A percentile compares a stretch with the other conserved stretches of the same genome.
phyloP scores from a whole-genome alignment of 352 stramenopile genomes.

The Phytophthora parvispora region DNA sequence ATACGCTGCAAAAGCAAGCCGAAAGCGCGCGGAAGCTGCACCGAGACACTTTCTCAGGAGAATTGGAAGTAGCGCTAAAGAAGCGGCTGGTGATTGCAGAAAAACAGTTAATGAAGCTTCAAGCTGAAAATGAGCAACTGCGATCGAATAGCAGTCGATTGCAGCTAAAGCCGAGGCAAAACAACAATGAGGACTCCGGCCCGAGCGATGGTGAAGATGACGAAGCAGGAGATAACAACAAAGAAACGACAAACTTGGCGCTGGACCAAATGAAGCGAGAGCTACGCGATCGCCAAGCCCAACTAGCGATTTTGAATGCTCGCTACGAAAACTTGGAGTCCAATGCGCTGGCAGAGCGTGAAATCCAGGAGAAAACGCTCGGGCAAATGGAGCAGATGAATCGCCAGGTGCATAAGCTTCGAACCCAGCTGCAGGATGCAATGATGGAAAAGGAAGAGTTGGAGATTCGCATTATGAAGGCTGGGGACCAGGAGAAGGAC shows the following conservation, averaged over 20 bases:
- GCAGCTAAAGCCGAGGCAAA: conserved; percentile 12
- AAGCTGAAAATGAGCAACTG: conserved; percentile 78
- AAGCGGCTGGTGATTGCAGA: conserved; percentile 73
- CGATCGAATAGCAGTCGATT: conserved; percentile 18
- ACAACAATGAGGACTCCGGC: conserved; percentile 51
- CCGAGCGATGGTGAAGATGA: conserved; percentile 42
- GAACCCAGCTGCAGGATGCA: conserved; percentile 83
- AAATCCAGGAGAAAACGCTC: conserved; percentile 93
- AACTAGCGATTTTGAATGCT: conserved; percentile 88
- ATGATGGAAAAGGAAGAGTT: conserved; percentile 84
- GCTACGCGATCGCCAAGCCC: conserved; percentile 82
- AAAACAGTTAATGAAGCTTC: conserved; percentile 75
- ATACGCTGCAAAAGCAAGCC: conserved; percentile 51
- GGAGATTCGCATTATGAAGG: conserved; percentile 68
- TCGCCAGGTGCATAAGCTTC: conserved; percentile 90
- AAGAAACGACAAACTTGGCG: conserved; percentile 36
- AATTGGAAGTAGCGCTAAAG: conserved; percentile 82
- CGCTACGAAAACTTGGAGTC: conserved; percentile 92
- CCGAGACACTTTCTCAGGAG: conserved; percentile 57
- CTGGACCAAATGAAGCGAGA: conserved; percentile 77
- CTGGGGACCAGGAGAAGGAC: conserved; percentile 86
- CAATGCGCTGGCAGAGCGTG: conserved; percentile 81
- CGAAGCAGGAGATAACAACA: not conserved
- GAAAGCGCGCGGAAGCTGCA: conserved; percentile 59
- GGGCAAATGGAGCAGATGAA: conserved; percentile 94